phyloP scores from a whole-genome alignment of 106 monocot genomes.

The Allium cepa region DNA sequence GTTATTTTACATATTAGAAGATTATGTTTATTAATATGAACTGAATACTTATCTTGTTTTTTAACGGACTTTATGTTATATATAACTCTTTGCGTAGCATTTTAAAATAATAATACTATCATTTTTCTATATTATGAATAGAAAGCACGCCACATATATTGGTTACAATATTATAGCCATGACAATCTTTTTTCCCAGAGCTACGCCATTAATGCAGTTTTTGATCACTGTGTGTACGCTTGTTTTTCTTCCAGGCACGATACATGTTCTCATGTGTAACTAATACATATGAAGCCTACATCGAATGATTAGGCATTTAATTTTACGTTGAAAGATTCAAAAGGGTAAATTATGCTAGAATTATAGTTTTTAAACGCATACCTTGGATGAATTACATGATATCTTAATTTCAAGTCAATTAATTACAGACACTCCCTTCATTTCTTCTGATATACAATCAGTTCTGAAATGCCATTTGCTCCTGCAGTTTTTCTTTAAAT shows the following conservation, averaged over 20 bases:
- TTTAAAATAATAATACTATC: no score
- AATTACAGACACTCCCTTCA: constrained; percentile 42
- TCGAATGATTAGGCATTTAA: not conserved
- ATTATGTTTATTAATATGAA: no score
- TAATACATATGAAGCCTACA: constrained; percentile 63
- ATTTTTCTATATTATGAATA: no score
- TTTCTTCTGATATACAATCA: constrained; percentile 49
- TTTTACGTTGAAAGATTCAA: not conserved
- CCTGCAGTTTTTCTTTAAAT: constrained; percentile 24
- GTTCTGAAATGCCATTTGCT: constrained; percentile 55
- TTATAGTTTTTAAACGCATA: constrained; percentile 8
- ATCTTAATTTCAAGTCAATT: constrained; percentile 96
- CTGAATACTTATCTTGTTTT: no score
- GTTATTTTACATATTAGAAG: no score
- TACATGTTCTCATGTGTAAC: constrained; percentile 60
- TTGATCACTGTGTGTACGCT: not conserved
- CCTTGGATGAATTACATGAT: constrained; percentile 79
- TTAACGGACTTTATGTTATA: no score
- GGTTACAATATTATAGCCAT: no score
- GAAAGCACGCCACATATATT: no score
- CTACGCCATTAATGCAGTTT: constrained; percentile 36
- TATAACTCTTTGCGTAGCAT: no score
- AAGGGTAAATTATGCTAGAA: not conserved
- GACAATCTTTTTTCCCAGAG: constrained; percentile 12
- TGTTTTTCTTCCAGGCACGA: constrained; percentile 2